Evolutionary conservation across 2,329 filamentous ascomycete genomes (phyloP), one percentile per base, ranked within the genome.

Genomic region (Alternaria angustiovoidea): DNA sequence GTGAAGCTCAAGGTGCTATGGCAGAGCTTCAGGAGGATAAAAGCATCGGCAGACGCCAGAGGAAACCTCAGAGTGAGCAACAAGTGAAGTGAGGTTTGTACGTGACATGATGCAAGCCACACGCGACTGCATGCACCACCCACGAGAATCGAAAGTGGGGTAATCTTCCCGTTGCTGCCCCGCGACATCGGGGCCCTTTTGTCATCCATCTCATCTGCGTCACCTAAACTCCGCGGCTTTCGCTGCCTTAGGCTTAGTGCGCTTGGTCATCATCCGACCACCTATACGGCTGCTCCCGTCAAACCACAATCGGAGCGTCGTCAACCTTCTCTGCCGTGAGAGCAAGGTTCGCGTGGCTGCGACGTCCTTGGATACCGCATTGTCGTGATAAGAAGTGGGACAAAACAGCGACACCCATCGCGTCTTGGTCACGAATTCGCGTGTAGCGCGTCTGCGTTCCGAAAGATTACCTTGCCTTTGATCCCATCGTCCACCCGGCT

Each of bases 71-170:
- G 20, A 39, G 39, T 51, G 22, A 34, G 38, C 42, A 48, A 54
- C 42, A 11, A 14, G 51, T 26, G 28, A 42, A 18, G 54, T 36
- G 24, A 41, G 18, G 42, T 28, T 46, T 26, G 9, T 34, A 18
- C 49, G 30, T 34, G 32, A 51, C 22, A 38, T n/a, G 44, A 38
- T 44, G 52, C 57, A 51, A 30, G 34, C 42, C 41, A 46, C 14
- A 30, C 26, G 51, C 39, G 18, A 51, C 34, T 44, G 51, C 47
- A 52, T 28, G 36, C 43, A 28, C 28, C 28, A 18, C 34, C 20
- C 38, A 46, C 41, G 26, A 44, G 24, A 30, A 34, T 38, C 43
- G 34, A 53, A 47, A 57, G 62, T 62, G 59, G 59, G 62, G 59
- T 49, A 36, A n/a, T 24, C n/a, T 30, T 32, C 16, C 53, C 12